These are phyloP conservation scores for Hansenula sp. DNA, from an alignment of 1,139 yeast genomes.

Conservation along the genomic window DNA sequence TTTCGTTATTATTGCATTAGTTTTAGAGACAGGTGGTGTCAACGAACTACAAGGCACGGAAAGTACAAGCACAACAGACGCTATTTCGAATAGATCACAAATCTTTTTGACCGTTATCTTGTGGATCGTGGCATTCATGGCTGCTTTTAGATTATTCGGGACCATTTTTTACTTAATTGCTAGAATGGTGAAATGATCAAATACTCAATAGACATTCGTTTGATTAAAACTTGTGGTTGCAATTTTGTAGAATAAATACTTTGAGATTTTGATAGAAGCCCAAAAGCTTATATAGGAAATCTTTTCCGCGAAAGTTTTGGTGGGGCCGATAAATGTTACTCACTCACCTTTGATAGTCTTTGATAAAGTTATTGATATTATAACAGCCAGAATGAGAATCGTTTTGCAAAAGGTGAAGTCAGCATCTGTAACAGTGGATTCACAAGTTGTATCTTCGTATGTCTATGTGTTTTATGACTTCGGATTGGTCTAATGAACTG, in stretches of 20 bases:
- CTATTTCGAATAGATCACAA: conserved; percentile 36
- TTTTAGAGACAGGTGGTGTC: conserved; percentile 61
- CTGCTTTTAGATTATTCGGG: conserved; percentile 69
- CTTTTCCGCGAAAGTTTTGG: too few relatives aligned
- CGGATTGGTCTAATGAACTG: not conserved
- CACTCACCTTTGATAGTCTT: too few relatives aligned
- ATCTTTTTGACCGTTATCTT: conserved; percentile 68
- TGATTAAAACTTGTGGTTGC: too few relatives aligned
- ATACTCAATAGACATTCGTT: not conserved
- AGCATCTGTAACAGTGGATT: conserved; percentile 85
- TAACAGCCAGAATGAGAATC: conserved; percentile 55
- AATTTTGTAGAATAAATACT: too few relatives aligned
- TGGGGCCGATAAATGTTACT: too few relatives aligned
- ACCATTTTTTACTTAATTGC: conserved; percentile 54
- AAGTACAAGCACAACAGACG: conserved; percentile 27
- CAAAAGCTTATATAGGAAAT: too few relatives aligned
- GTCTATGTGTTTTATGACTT: too few relatives aligned
- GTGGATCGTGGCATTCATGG: conserved; percentile 82
- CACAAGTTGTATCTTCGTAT: conserved; percentile 62
- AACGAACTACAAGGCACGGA: conserved; percentile 24
- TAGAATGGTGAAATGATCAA: conserved; percentile 28
- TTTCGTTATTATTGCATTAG: conserved; percentile 66
- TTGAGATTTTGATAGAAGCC: not conserved
- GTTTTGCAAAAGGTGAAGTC: conserved; percentile 83
- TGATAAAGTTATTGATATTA: too few relatives aligned